Percentiles rank a stretch among this genome's conserved stretches.
phyloP scores from a whole-genome alignment of 2,329 filamentous ascomycete species.

The Periconia digitata region DNA sequence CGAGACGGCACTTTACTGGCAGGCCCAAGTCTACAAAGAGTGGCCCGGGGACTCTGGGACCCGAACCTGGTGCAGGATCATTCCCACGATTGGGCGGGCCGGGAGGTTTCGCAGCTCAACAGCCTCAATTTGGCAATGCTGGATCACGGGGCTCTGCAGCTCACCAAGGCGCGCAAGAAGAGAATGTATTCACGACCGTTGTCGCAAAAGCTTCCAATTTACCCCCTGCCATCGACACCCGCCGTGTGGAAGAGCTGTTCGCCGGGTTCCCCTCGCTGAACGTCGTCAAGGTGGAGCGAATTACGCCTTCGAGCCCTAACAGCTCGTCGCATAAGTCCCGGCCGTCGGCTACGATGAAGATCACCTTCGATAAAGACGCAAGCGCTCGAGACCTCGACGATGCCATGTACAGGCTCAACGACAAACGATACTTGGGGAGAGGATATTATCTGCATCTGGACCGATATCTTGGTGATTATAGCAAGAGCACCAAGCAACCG shows the following conservation, averaged over 20 bases:
- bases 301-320: constrained; percentile 19
- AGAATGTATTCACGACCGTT: constrained; percentile 31
- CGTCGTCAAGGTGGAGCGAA: constrained; percentile 32
- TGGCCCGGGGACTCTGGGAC: constrained; percentile 35
- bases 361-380: constrained; percentile 36
- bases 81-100: constrained; percentile 18
- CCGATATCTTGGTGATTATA: constrained; percentile 29
- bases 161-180: constrained; percentile 17
- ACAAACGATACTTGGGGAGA: constrained; percentile 36
- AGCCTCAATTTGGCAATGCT: constrained; percentile 14
- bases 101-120: constrained; percentile 9
- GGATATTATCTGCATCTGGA: constrained; percentile 40
- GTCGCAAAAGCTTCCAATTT: constrained; percentile 37
- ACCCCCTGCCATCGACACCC: constrained; percentile 26
- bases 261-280: constrained; percentile 33
- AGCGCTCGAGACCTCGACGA: constrained; percentile 30
- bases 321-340: constrained; percentile 19
- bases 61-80: constrained; percentile 1
- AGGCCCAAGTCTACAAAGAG: constrained; percentile 33
- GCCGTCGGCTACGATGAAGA: constrained; percentile 31
- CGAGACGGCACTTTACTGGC: constrained; percentile 33
- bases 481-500: constrained; percentile 23
- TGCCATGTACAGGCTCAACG: constrained; percentile 35
- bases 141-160: constrained; percentile 16
- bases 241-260: constrained; percentile 32